Conservation (phyloP, 2,329 filamentous ascomycete species). For the Colletotrichum salicis region DNA sequence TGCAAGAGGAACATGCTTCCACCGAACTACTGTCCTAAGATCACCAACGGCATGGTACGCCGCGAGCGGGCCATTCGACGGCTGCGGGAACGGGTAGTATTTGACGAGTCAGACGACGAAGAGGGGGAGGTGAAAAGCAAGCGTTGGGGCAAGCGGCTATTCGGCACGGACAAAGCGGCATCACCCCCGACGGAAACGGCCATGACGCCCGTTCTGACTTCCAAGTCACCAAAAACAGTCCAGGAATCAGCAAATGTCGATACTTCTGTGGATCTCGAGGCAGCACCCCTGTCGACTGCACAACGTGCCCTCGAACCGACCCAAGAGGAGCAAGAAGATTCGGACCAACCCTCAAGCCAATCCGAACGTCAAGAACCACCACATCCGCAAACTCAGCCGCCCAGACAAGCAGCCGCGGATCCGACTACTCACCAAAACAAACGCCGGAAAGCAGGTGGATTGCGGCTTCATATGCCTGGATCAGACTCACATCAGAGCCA, state of each 20-base stretch:
- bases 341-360: constrained; percentile 14
- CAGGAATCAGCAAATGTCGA: constrained; percentile 4
- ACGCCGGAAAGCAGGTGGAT: constrained; percentile 19
- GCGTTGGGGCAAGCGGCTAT: constrained; percentile 49
- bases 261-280: constrained; percentile 14
- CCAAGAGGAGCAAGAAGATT: constrained; percentile 34
- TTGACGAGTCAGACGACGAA: constrained; percentile 51
- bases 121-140: constrained; percentile 47
- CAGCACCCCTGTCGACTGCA: background rate
- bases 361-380: constrained; percentile 3
- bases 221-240: constrained; percentile 20
- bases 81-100: constrained; percentile 63
- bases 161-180: constrained; percentile 38
- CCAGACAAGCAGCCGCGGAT: constrained; percentile 3
- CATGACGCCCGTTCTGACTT: constrained; percentile 28
- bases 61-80: constrained; percentile 77
- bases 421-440: constrained; percentile 20
- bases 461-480: constrained; percentile 26
- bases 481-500: constrained; percentile 2
- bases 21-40: constrained; percentile 70
- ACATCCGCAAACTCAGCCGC: constrained; percentile 7
- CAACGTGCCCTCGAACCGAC: constrained; percentile 29
- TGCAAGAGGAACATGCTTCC: constrained; percentile 90
- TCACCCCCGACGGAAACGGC: constrained; percentile 27
- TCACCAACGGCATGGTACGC: constrained; percentile 89